Percentiles rank a stretch among this genome's conserved stretches.
These are phyloP conservation scores for Paramecium pentaurelia DNA, from an alignment of 73 alveolate species.

Conservation along the genomic window DNA sequence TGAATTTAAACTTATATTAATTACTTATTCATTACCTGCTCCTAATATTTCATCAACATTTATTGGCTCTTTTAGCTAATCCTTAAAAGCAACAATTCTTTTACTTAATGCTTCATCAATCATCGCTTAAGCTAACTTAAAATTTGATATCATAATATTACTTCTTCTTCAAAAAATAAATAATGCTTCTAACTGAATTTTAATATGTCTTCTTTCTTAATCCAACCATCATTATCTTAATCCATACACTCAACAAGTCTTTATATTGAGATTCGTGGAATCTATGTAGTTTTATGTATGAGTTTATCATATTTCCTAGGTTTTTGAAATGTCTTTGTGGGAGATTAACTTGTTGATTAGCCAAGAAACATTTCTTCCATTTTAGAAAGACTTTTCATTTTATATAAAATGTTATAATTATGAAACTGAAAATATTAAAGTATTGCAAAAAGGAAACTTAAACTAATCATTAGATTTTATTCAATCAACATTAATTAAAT, in stretches of 20 bases:
- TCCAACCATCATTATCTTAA: conserved; percentile 36
- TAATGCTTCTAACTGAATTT: conserved; percentile 30
- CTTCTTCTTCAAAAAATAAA: background rate
- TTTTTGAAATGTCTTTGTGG: background rate
- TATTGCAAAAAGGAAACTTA: background rate
- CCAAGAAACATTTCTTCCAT: background rate
- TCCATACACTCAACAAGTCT: conserved; percentile 8
- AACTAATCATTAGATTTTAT: background rate
- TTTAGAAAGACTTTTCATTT: background rate
- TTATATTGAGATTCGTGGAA: background rate
- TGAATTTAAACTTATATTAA: background rate
- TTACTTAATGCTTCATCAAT: conserved; percentile 29
- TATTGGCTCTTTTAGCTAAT: conserved; percentile 10
- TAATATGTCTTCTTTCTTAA: background rate
- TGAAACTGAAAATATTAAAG: background rate
- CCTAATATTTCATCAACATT: conserved; percentile 37
- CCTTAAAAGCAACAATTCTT: conserved; percentile 36
- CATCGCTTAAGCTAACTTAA: background rate
- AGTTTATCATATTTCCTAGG: conserved; percentile 45
- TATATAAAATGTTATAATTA: background rate
- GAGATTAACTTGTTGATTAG: background rate
- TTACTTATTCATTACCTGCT: background rate
- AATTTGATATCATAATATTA: background rate
- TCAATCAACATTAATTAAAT: background rate
- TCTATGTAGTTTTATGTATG: background rate